Conservation (phyloP, 1,284 basidiomycete genomes). For the Hemileia vastatrix region DNA sequence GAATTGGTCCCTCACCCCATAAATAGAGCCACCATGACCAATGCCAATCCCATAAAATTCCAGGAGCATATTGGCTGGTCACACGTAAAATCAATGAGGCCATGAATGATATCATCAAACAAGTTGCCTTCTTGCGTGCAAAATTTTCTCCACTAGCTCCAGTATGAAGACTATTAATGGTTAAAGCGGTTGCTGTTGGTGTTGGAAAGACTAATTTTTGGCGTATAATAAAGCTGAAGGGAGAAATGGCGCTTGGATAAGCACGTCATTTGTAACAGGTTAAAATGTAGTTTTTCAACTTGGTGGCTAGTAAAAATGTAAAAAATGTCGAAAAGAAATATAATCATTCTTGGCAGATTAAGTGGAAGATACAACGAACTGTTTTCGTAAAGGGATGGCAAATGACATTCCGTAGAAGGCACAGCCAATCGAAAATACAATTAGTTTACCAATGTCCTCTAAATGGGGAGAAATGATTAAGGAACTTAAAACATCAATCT, state of each 20-base stretch:
- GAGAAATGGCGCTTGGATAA: too few species aligned
- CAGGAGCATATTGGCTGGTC: conserved; percentile 55
- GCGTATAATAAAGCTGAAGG: conserved; percentile 54
- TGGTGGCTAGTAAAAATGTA: too few species aligned
- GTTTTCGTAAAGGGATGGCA: conserved; percentile 57
- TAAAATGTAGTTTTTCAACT: too few species aligned
- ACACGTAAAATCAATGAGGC: conserved; percentile 53
- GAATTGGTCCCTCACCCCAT: conserved; percentile 56
- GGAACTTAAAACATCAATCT: neutral
- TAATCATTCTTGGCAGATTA: too few species aligned
- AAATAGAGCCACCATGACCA: conserved; percentile 58
- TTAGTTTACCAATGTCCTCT: conserved; percentile 52
- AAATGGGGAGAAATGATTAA: neutral
- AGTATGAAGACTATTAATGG: conserved; percentile 57
- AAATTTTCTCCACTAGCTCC: conserved; percentile 49
- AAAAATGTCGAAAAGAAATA: too few species aligned
- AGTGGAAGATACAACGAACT: conserved; percentile 36
- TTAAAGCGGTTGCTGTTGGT: conserved; percentile 59
- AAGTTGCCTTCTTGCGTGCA: conserved; percentile 55
- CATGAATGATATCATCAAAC: conserved; percentile 51
- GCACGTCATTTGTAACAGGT: too few species aligned
- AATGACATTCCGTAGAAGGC: conserved; percentile 59
- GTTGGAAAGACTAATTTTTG: conserved; percentile 62
- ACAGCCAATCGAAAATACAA: conserved; percentile 53
- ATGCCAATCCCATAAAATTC: conserved; percentile 59